Conservation (phyloP, 805 yeast genomes). For the Kuraishia borneana region DNA sequence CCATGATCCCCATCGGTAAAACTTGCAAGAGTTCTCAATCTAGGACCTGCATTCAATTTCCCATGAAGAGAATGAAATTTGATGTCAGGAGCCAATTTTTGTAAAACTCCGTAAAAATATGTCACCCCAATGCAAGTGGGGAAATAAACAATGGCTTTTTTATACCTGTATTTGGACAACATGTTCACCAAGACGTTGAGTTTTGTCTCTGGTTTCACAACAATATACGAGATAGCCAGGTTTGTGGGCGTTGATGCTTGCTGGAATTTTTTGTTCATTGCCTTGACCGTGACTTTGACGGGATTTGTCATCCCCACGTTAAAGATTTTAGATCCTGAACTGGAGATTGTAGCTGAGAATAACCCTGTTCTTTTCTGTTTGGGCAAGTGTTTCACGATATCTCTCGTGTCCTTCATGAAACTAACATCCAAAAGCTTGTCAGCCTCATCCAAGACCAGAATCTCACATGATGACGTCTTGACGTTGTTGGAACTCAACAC, state of each 20-base stretch:
- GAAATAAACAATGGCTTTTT: slow-evolving; percentile 81
- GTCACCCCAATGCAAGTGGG: slow-evolving; percentile 86
- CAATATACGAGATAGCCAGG: slow-evolving; percentile 48
- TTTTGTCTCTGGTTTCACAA: slow-evolving; percentile 50
- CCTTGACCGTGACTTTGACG: slow-evolving; percentile 70
- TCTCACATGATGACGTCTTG: slow-evolving; percentile 53
- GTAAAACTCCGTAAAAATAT: slow-evolving; percentile 54
- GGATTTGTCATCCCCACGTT: slow-evolving; percentile 92
- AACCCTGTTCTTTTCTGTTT: slow-evolving; percentile 89
- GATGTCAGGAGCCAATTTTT: slow-evolving; percentile 18
- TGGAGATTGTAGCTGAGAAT: slow-evolving; percentile 85
- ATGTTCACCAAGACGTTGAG: slow-evolving; percentile 46
- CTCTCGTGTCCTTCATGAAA: slow-evolving; percentile 56
- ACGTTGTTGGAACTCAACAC: slow-evolving; percentile 51
- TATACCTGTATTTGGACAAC: slow-evolving; percentile 42
- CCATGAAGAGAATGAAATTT: slow-evolving; percentile 78
- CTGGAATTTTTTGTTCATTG: slow-evolving; percentile 23
- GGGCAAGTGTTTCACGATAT: slow-evolving; percentile 62
- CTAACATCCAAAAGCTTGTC: slow-evolving; percentile 77
- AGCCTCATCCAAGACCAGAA: slow-evolving; percentile 84
- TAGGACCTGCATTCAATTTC: slow-evolving; percentile 68
- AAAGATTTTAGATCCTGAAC: slow-evolving; percentile 70
- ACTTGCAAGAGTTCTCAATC: slow-evolving; percentile 57
- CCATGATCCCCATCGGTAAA: slow-evolving; percentile 46
- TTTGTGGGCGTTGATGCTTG: slow-evolving; percentile 47